Base-by-base conservation (phyloP, 192 early-diverging fungal species). In the Coemansia sp. region DNA sequence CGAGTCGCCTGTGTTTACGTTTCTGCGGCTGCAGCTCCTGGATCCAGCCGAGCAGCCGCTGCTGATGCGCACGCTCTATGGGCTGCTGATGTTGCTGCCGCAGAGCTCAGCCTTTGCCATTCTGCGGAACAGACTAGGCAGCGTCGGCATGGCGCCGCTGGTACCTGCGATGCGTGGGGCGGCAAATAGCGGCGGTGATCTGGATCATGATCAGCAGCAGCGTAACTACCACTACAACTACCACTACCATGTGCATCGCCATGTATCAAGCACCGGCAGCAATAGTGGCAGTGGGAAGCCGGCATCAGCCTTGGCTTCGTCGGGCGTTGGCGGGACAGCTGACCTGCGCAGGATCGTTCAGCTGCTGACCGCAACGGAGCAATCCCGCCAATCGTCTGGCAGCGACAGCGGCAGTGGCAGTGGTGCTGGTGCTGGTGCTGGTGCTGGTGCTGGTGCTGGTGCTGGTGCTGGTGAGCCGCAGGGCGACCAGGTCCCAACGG, bases 1-100 rank as follows among this genome's bases (percentile, higher is more conserved):
- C 17, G 98, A 99, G 74, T 93, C 92, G 1, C 98, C 98, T 8
- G 94, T 99, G 15, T 99, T 99, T 81, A 96, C 96, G 6, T 92
- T 90, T 61, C 76, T 99, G 25, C 84, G 98, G 4, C 74, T 99
- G 50, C 95, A 98, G 75, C 81, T 99, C 7, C 73, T 98, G 34
- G 98, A 99, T 54, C 94, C 96, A 0, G 86, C 91, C 10, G 81
- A 84, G 75, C 87, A 96, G 67, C 94, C 96, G n/a, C 72, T 88
- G 65, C 82, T 99, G 33, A 87, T 89, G 81, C 94, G 96, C 59
- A 91, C 93, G 55, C 80, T 99, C 15, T 99, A 96, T 74, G 96
- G 96, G 11, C 75, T 99, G 20, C 70, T 99, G 66, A 97, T 99
- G 95, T 82, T 99, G 38, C 71, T 99, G 42, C 98, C 98, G 55